Conservation (phyloP, 2,329 filamentous ascomycete genomes). For the Fusarium sp. region DNA sequence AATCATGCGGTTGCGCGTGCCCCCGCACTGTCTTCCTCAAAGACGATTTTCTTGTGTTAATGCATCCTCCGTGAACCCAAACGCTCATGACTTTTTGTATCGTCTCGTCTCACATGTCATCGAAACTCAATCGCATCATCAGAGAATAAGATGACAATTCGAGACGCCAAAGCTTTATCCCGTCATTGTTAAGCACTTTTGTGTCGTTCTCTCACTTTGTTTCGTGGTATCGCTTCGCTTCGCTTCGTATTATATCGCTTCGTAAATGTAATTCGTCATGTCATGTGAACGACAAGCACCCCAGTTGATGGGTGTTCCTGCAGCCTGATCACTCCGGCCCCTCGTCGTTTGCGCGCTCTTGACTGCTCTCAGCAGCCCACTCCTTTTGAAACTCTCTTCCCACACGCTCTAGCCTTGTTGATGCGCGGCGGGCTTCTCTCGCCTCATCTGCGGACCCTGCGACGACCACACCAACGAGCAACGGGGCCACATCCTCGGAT, state of each 20-base stretch:
- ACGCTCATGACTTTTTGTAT: background rate
- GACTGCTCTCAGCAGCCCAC: conserved; percentile 55
- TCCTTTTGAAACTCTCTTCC: conserved; percentile 66
- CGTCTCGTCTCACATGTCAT: background rate
- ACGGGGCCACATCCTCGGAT: conserved; percentile 57
- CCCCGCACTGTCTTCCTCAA: background rate
- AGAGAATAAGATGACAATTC: conserved; percentile 7
- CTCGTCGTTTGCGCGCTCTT: conserved; percentile 43
- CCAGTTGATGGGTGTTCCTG: background rate
- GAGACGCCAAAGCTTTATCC: conserved; percentile 12
- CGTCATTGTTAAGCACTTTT: background rate
- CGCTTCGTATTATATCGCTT: conserved; percentile 38
- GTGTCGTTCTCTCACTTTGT: conserved; percentile 4
- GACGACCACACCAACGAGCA: conserved; percentile 67
- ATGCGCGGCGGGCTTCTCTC: conserved; percentile 64
- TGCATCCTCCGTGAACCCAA: background rate
- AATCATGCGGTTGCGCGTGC: background rate
- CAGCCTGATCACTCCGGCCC: conserved; percentile 40
- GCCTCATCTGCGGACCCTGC: conserved; percentile 61
- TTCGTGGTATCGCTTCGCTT: conserved; percentile 28
- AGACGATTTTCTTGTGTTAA: background rate
- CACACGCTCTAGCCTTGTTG: conserved; percentile 64
- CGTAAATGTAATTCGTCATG: conserved; percentile 42
- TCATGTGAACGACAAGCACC: conserved; percentile 16
- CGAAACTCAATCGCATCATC: conserved; percentile 11